phyloP scores from a whole-genome alignment of 345 rosid species.

The Bruguiera gymnorhiza region DNA sequence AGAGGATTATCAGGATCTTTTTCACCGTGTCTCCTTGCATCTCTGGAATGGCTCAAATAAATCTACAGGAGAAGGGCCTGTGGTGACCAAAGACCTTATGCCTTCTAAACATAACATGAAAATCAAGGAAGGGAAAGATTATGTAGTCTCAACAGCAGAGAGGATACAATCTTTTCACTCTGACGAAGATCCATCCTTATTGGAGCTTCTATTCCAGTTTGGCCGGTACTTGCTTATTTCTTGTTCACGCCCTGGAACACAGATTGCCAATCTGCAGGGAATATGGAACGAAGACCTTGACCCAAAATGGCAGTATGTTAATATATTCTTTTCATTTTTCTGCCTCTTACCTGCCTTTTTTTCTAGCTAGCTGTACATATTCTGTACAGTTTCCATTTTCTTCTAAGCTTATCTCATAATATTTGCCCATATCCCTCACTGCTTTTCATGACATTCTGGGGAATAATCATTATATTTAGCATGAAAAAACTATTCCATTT shows the following conservation, averaged over 20 bases:
- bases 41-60: constrained; percentile 42
- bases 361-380: neutral
- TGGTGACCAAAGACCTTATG: constrained; percentile 12
- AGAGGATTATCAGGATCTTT: constrained; percentile 67
- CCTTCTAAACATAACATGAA: constrained; percentile 10
- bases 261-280: constrained; percentile 89
- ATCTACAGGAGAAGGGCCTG: constrained; percentile 9
- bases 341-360: neutral
- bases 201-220: constrained; percentile 81
- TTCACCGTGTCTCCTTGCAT: constrained; percentile 67
- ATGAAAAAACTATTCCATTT: neutral
- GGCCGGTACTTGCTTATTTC: constrained; percentile 89
- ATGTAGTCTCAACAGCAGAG: constrained; percentile 54
- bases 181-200: constrained; percentile 81
- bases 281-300: constrained; percentile 82
- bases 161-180: constrained; percentile 65
- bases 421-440: neutral
- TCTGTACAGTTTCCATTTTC: neutral
- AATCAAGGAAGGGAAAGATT: constrained; percentile 15
- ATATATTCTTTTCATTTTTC: constrained; percentile 4
- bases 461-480: too few relatives aligned
- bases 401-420: neutral
- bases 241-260: constrained; percentile 87
- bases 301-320: constrained; percentile 86
- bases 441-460: neutral